Conservation (phyloP, 1,284 basidiomycete species). For the Rhizopogon hawkerae region DNA sequence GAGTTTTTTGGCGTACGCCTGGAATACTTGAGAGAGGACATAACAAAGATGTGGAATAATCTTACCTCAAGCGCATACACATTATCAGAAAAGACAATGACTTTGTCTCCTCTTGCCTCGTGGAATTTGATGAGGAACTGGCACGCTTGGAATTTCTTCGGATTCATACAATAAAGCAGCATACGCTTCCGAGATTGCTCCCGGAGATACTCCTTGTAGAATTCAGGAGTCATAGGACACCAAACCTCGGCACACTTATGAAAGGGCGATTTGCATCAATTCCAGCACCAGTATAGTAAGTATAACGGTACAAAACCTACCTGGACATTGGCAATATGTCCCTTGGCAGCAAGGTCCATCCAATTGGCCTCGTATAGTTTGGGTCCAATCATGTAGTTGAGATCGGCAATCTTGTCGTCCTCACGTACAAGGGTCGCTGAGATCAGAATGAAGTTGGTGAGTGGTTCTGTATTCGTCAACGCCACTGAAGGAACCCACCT, state of each 20-base stretch:
- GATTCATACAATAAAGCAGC: conserved; percentile 99
- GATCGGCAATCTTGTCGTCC: conserved; percentile 97
- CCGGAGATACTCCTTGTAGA: conserved; percentile 95
- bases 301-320: conserved; percentile 34
- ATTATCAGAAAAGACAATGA: conserved; percentile 99
- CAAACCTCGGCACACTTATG: conserved; percentile 94
- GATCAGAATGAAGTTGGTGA: conserved; percentile 9
- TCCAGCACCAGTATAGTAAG: neutral
- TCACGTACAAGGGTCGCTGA: conserved; percentile 94
- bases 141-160: conserved; percentile 98
- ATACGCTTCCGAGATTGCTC: conserved; percentile 91
- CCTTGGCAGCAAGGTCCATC: conserved; percentile 99
- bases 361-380: conserved; percentile 99
- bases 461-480: neutral
- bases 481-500: conserved; percentile 38
- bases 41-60: neutral
- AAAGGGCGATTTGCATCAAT: conserved; percentile 6
- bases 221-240: conserved; percentile 99
- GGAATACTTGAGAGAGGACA: neutral
- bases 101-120: conserved; percentile 96
- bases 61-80: conserved; percentile 91
- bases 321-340: conserved; percentile 99
- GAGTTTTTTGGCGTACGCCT: conserved; percentile 94
- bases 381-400: conserved; percentile 99
- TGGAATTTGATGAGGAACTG: conserved; percentile 99